Conservation (phyloP, 805 yeast genomes). For the Tetrapisispora fleetii region DNA sequence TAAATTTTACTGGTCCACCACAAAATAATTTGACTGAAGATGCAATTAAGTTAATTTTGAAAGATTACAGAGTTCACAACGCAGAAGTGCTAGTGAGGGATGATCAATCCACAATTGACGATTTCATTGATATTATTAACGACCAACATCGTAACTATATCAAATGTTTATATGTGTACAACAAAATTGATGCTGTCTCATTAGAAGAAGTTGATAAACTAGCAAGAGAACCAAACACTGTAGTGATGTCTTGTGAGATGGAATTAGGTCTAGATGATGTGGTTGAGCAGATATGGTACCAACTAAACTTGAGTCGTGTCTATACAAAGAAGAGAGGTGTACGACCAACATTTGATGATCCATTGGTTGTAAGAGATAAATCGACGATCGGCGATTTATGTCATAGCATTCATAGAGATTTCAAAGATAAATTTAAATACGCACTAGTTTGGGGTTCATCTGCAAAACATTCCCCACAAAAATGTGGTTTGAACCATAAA, state of each 20-base stretch:
- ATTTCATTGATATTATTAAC: conserved; percentile 83
- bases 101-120: conserved; percentile 83
- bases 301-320: conserved; percentile 66
- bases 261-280: conserved; percentile 81
- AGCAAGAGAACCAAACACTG: conserved; percentile 88
- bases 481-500: conserved; percentile 78
- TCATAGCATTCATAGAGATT: conserved; percentile 84
- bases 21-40: conserved; percentile 65
- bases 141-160: conserved; percentile 80
- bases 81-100: conserved; percentile 90
- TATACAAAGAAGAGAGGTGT: conserved; percentile 85
- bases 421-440: conserved; percentile 84
- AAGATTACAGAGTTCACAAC: conserved; percentile 83
- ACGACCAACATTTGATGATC: conserved; percentile 73
- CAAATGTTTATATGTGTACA: conserved; percentile 87
- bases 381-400: conserved; percentile 81
- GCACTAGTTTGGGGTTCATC: conserved; percentile 96
- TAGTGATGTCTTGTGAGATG: conserved; percentile 86
- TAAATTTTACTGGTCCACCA: conserved; percentile 74
- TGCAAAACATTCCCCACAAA: conserved; percentile 92
- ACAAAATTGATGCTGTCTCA: conserved; percentile 91
- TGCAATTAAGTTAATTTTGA: conserved; percentile 62
- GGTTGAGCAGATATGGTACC: conserved; percentile 88
- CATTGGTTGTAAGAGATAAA: conserved; percentile 77
- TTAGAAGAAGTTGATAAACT: conserved; percentile 87